Percentiles rank a stretch among this genome's conserved stretches.
These are phyloP conservation scores for Triticum monococcum DNA, from an alignment of 176 grass and related monocot genomes.

Conservation along the genomic window DNA sequence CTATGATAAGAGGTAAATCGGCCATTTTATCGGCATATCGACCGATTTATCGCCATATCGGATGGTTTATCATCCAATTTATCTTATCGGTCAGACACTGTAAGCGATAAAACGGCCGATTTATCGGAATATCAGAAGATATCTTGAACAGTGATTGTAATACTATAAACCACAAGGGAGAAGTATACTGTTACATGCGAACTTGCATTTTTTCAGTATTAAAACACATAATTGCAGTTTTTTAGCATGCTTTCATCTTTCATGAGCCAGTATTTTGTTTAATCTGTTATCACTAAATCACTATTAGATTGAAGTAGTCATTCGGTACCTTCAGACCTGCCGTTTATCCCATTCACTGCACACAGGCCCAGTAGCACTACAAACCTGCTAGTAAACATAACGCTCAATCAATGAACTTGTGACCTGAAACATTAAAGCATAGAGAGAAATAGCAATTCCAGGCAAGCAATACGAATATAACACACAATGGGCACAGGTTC, in stretches of 20 bases:
- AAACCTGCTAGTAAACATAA: conserved; percentile 20
- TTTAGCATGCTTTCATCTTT: too few species aligned
- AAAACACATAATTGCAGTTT: too few species aligned
- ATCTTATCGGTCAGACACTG: too few species aligned
- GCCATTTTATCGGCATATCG: too few species aligned
- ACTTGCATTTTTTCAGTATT: neutral
- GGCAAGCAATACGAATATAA: neutral
- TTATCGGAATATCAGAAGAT: too few species aligned
- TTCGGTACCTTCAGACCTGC: neutral
- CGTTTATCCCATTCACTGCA: neutral
- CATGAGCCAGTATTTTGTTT: neutral
- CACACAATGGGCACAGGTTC: neutral
- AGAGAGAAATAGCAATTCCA: neutral
- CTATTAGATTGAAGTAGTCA: neutral
- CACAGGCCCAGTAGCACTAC: neutral
- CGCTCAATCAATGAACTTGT: neutral
- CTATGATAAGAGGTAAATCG: too few species aligned
- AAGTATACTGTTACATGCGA: neutral
- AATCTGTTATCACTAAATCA: neutral
- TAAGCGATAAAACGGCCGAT: too few species aligned
- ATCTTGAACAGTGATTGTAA: too few species aligned
- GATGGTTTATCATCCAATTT: too few species aligned
- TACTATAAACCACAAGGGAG: neutral
- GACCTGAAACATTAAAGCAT: conserved; percentile 8
- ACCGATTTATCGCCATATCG: too few species aligned